Conservation (phyloP, 495 filamentous ascomycete genomes). For the Penicillium verhagenii region DNA sequence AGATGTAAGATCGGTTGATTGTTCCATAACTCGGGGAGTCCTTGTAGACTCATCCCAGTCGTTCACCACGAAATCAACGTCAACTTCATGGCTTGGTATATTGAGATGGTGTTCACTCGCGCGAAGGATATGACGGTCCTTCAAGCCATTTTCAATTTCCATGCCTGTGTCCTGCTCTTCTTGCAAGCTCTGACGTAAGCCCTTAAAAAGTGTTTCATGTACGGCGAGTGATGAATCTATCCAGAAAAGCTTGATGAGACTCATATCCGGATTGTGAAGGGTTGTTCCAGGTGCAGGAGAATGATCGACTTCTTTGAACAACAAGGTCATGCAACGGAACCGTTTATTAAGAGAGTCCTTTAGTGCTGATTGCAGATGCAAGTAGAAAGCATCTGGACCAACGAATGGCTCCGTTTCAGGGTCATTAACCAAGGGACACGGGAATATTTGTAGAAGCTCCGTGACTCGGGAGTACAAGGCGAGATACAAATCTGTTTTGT, state of each 20-base stretch:
- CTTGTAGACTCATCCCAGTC: conserved; percentile 36
- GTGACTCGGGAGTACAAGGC: conserved; percentile 48
- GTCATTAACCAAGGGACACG: conserved; percentile 26
- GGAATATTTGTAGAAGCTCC: conserved; percentile 35
- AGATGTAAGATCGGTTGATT: background rate
- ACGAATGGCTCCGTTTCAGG: conserved; percentile 16
- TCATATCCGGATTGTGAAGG: conserved; percentile 21
- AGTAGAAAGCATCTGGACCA: conserved; percentile 41
- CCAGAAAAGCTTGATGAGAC: conserved; percentile 40
- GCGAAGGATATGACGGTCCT: conserved; percentile 18
- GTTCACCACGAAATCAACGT: conserved; percentile 36
- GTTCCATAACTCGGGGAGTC: background rate
- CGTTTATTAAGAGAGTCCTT: background rate
- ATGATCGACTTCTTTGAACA: conserved; percentile 37
- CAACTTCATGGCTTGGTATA: background rate
- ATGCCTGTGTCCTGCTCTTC: background rate
- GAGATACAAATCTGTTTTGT: conserved; percentile 33
- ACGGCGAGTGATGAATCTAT: conserved; percentile 34
- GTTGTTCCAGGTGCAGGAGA: conserved; percentile 12
- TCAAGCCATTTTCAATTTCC: conserved; percentile 6
- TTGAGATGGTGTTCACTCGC: conserved; percentile 17
- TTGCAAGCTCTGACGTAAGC: conserved; percentile 1
- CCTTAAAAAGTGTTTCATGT: conserved; percentile 34
- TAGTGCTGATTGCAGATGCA: conserved; percentile 31
- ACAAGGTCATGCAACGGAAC: conserved; percentile 29